Base-by-base conservation (phyloP, 345 rosid genomes). In the Populus deltoides region DNA sequence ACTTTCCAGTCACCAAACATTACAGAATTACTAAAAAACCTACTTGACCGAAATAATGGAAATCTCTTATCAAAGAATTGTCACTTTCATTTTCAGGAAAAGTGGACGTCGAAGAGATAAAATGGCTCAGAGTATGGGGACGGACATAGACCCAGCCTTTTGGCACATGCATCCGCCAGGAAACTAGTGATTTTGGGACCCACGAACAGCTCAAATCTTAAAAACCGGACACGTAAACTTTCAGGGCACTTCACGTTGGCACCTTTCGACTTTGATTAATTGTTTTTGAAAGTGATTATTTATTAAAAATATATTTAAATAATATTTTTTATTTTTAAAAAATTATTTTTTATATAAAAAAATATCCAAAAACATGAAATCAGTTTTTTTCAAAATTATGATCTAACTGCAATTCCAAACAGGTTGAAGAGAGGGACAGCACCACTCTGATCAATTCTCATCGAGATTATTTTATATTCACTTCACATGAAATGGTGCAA, bases 141-240 rank as follows among this genome's bases (percentile, higher is more conserved):
- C 77, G 83, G 84, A 72, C 79, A 68, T 74, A 66, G 72, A 47
- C 79, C 49, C 88, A 88, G 87, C 74, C 84, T 84, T 90, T 81
- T 31, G 77, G 91, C 93, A 88, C 91, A 88, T 90, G 93, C 83
- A 53, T 76, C 82, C 27, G 43, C 81, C 83, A 80, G 81, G 39
- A 79, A 70, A 55, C 39, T 71, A 45, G 76, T 75, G 82, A 80
- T 43, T 17, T 25, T 1, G 35, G 29, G 87, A 88, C 70, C 85
- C 89, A 86, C 69, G 82, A 31, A 53, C 47, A 6, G 45, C 55
- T 73, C 77, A 77, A 67, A 81, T 65, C 84, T 75, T 49, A 36
- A 39, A 63, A 36, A 65, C 79, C 59, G 35, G 70, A 67, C 2
- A 70, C 41, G 9, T 29, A 71, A 71, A 51, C 74, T 71, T 62